Evolutionary conservation across 1,139 yeast genomes (phyloP).

Genomic region (Taphrina flavorubra): DNA sequence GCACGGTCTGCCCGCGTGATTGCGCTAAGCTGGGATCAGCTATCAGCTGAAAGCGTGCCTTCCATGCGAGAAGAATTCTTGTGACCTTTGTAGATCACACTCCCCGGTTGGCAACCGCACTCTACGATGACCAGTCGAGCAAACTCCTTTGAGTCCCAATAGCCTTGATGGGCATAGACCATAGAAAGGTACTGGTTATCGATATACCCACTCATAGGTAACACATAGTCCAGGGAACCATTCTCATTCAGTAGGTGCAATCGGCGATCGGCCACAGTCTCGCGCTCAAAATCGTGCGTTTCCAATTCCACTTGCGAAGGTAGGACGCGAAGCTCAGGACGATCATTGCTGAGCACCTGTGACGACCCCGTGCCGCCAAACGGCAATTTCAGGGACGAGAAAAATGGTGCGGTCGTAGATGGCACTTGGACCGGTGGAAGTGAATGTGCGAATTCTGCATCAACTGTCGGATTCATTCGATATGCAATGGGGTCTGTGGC

Average conservation of each 20-base stretch:
- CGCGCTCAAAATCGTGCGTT: slow-evolving; percentile 49
- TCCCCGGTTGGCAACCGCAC: slow-evolving; percentile 50
- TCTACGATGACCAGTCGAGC: slow-evolving; percentile 55
- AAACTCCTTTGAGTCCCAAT: slow-evolving; percentile 55
- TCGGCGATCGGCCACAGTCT: slow-evolving; percentile 49
- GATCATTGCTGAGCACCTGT: not conserved
- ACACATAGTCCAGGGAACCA: slow-evolving; percentile 55
- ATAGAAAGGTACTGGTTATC: slow-evolving; percentile 55
- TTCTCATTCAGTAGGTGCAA: slow-evolving; percentile 53
- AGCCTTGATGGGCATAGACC: slow-evolving; percentile 55
- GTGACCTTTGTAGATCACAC: slow-evolving; percentile 17
- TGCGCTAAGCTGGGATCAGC: not conserved
- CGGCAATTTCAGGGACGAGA: slow-evolving; percentile 28
- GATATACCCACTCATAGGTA: slow-evolving; percentile 52
- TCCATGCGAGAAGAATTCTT: not conserved
- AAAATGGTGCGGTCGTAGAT: slow-evolving; percentile 20
- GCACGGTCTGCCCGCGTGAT: not conserved
- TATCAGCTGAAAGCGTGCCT: not conserved
- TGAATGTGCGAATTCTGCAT: slow-evolving; percentile 48
- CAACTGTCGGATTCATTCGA: slow-evolving; percentile 54
- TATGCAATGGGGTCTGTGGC: slow-evolving; percentile 56
- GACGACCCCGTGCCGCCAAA: slow-evolving; percentile 12
- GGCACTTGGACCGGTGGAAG: slow-evolving; percentile 50
- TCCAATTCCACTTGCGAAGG: slow-evolving; percentile 49
- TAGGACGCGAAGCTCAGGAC: slow-evolving; percentile 14